A percentile compares a stretch with the other conserved stretches of the same genome.
Evolutionary conservation across 116 monocot species (phyloP).

Genomic region (Phalaenopsis hybrid): DNA sequence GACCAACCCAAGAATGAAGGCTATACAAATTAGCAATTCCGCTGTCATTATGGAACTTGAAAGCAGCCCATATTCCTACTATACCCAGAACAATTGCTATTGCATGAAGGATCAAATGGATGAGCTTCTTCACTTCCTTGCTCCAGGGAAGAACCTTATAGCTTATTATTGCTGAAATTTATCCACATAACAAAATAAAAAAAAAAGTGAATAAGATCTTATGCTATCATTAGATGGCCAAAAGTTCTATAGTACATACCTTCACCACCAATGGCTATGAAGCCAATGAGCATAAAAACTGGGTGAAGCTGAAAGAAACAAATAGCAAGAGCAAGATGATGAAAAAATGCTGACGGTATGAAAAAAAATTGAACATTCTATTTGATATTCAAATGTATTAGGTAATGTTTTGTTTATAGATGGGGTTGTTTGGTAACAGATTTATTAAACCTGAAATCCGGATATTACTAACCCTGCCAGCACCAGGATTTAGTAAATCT

Average conservation of each 20-base stretch:
- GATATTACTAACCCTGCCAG: too few relatives aligned
- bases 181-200: neutral
- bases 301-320: slow-evolving; percentile 74
- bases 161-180: slow-evolving; percentile 73
- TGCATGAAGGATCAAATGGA: slow-evolving; percentile 79
- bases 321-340: neutral
- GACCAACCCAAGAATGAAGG: slow-evolving; percentile 93
- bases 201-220: neutral
- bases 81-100: slow-evolving; percentile 71
- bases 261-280: slow-evolving; percentile 84
- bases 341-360: neutral
- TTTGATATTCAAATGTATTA: slow-evolving; percentile 2
- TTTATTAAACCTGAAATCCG: too few relatives aligned
- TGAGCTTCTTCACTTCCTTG: slow-evolving; percentile 61
- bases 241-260: slow-evolving; percentile 25
- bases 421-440: too few relatives aligned
- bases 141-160: slow-evolving; percentile 72
- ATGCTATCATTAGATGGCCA: neutral
- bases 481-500: too few relatives aligned
- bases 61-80: slow-evolving; percentile 78
- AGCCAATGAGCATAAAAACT: slow-evolving; percentile 91
- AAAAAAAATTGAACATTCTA: neutral
- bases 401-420: neutral
- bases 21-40: slow-evolving; percentile 89
- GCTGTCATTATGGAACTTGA: slow-evolving; percentile 90